A percentile compares a stretch with the other conserved stretches of the same genome.
Evolutionary conservation across 225 moss, liverwort and hornwort genomes (phyloP).

Genomic region (Physcomitrellopsis africana): DNA sequence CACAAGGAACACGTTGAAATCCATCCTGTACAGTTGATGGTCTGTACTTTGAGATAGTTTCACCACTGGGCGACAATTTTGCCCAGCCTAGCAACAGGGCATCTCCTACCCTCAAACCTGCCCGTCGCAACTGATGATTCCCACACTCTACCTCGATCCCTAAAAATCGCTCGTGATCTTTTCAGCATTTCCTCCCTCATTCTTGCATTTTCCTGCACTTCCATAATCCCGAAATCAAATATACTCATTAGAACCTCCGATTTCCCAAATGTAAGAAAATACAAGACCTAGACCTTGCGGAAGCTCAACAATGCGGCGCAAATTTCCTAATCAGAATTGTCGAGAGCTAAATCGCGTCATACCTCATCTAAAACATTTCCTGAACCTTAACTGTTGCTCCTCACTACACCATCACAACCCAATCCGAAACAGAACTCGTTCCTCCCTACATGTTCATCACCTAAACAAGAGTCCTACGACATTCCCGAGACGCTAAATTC

Average conservation of each 20-base stretch:
- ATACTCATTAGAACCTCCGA: conserved; percentile 24
- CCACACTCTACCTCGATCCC: conserved; percentile 38
- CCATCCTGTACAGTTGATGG: conserved; percentile 39
- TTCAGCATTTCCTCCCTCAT: conserved; percentile 30
- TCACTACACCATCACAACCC: not conserved
- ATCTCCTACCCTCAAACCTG: conserved; percentile 25
- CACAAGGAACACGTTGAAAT: conserved; percentile 58
- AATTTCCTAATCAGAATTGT: not conserved
- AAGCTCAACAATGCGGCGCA: conserved; percentile 28
- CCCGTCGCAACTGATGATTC: conserved; percentile 15
- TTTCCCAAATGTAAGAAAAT: conserved; percentile 5
- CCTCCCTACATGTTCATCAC: conserved; percentile 19
- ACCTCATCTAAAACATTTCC: conserved; percentile 29
- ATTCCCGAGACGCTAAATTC: not conserved
- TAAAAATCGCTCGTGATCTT: conserved; percentile 20
- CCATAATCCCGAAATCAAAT: conserved; percentile 19
- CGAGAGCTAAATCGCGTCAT: conserved; percentile 19
- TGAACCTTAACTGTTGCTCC: conserved; percentile 12
- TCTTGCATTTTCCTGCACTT: conserved; percentile 35
- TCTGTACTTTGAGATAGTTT: conserved; percentile 21
- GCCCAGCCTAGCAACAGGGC: conserved; percentile 29
- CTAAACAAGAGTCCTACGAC: not conserved
- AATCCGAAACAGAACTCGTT: not conserved
- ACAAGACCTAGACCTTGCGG: not conserved
- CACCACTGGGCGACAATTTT: conserved; percentile 20